phyloP scores from a whole-genome alignment of 2,329 filamentous ascomycete species.

The Neonectria sp. region DNA sequence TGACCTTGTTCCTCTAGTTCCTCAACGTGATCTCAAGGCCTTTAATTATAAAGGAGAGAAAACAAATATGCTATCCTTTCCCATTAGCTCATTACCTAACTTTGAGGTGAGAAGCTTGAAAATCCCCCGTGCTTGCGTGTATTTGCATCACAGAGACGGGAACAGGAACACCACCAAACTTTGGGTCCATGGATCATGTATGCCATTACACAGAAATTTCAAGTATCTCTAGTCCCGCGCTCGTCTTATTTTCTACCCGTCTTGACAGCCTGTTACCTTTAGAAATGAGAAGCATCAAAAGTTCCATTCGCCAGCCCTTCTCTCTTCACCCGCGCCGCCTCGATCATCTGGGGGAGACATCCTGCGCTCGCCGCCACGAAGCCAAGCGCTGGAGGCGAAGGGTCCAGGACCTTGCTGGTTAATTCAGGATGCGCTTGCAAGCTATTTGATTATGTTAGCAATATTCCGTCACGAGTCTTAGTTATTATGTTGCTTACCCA shows the following conservation, averaged over 20 bases:
- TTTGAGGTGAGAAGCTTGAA: no score
- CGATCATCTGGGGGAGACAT: slow-evolving; percentile 66
- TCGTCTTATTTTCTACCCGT: neutral
- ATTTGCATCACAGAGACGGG: neutral
- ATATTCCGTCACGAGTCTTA: neutral
- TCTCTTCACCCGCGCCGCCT: slow-evolving; percentile 34
- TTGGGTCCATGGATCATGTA: neutral
- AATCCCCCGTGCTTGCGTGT: no score
- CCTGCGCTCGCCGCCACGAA: slow-evolving; percentile 70
- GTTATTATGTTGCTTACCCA: slow-evolving; percentile 32
- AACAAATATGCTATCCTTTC: no score
- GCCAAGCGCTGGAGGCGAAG: slow-evolving; percentile 79
- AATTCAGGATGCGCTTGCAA: slow-evolving; percentile 81
- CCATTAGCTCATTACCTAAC: no score
- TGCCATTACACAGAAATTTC: neutral
- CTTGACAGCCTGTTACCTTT: slow-evolving; percentile 7
- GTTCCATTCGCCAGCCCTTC: slow-evolving; percentile 26
- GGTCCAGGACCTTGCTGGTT: slow-evolving; percentile 79
- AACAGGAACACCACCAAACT: neutral
- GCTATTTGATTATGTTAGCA: slow-evolving; percentile 66
- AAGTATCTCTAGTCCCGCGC: neutral
- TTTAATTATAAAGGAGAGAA: no score
- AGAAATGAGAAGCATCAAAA: slow-evolving; percentile 32
- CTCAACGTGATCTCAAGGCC: no score
- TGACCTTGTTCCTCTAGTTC: no score